Evolutionary conservation across 768 basidiomycete genomes (phyloP), one percentile per base, ranked within the genome.

Genomic region (Crepidotus variabilis): DNA sequence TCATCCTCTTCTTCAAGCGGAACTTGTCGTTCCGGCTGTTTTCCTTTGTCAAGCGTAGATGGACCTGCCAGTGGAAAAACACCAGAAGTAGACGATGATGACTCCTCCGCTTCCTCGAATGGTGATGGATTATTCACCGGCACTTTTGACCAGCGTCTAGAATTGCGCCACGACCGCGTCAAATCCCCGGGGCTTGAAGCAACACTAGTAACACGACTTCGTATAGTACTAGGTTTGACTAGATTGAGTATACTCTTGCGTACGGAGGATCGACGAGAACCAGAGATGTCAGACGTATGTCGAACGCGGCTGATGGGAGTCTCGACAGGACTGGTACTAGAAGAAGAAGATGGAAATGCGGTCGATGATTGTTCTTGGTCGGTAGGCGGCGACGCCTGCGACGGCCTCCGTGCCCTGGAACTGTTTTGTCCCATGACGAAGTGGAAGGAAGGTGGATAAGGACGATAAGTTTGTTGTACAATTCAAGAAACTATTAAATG

Each of bases 81-180:
- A 23, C 56, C 57, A 13, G 62, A 54, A 2, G 61, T 56, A 7
- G 58, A 55, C 16, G 59, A 36, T 18, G 60, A 49, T 22, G 39
- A 32, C 2, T 55, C 22, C 2, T 55, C 22, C 6, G 57, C 54
- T 23, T 47, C 50, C 13, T 36, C 34, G 35, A 33, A 47, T 36
- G 59, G 36, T n/a, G 56, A 56, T 1, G 60, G 49, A 23, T 63
- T 56, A 34, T 64, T 58, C 23, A 55, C 60, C 47, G 60, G 69
- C 9, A 68, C 59, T 57, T 69, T 72, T 11, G 72, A 75, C 62
- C 70, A 72, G 36, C 75, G 69, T 50, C 63, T 68, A 8, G 67
- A 63, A 50, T 61, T 59, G 23, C 66, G 62, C 69, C 67, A 67
- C 47, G 63, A 60, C 48, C 64, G 53, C 39, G 58, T 51, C 7